Conservation (phyloP, 2,329 filamentous ascomycete species). For the Pseudocercospora fuligena region DNA sequence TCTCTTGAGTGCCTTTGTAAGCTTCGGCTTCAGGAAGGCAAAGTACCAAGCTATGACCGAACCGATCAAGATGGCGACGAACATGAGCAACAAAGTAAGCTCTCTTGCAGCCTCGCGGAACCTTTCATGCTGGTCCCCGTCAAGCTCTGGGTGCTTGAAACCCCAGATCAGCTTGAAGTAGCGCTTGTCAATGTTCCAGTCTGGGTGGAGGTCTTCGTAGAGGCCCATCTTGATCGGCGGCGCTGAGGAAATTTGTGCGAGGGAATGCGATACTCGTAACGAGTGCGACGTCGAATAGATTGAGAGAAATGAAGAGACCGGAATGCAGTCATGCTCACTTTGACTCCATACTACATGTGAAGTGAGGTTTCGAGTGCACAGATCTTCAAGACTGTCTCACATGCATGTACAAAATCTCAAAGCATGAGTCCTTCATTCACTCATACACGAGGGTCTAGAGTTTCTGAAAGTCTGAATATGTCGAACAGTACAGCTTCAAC, state of each 20-base stretch:
- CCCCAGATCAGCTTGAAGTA: background rate
- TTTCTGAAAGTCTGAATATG: too few species aligned
- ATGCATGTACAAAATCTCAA: background rate
- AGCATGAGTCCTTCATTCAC: background rate
- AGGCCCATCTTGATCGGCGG: conserved; percentile 22
- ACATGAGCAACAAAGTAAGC: background rate
- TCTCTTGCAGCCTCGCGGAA: background rate
- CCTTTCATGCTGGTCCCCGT: background rate
- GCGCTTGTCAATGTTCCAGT: background rate
- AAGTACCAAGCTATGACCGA: background rate
- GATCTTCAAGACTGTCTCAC: background rate
- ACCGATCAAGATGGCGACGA: background rate
- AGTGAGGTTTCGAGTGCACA: background rate
- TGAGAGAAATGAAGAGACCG: background rate
- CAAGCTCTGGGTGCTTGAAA: background rate
- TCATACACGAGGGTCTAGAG: background rate
- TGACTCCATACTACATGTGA: background rate
- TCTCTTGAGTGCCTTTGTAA: background rate
- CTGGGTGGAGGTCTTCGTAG: background rate
- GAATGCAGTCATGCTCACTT: background rate
- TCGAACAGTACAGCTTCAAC: too few species aligned
- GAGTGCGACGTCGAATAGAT: background rate
- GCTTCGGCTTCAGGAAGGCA: background rate
- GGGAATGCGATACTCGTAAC: background rate
- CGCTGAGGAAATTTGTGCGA: background rate